Conservation (phyloP, 2,329 filamentous ascomycete genomes). For the Botrytis squamosa region DNA sequence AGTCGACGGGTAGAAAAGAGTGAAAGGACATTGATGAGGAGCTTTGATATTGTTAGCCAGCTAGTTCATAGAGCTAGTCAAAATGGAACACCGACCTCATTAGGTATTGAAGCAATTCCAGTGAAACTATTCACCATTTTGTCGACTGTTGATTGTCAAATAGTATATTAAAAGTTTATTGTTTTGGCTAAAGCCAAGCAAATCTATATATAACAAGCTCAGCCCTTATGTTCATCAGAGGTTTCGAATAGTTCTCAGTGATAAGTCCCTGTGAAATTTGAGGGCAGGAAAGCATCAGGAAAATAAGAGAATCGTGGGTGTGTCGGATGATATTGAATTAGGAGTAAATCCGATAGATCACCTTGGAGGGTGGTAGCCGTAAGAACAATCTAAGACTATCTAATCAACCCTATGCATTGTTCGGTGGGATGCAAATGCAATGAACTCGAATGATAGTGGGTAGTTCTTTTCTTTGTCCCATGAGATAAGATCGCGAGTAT, state of each 20-base stretch:
- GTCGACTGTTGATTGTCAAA: conserved; percentile 2
- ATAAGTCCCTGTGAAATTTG: not conserved
- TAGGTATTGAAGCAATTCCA: conserved; percentile 29
- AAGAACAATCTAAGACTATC: not conserved
- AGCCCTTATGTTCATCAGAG: not conserved
- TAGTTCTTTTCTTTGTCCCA: not conserved
- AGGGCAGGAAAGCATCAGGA: not conserved
- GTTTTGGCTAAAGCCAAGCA: not conserved
- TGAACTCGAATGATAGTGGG: no score
- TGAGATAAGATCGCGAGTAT: not conserved
- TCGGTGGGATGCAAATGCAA: not conserved
- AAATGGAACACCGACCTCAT: conserved; percentile 28
- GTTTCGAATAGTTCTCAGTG: not conserved
- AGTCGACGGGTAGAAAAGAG: conserved; percentile 51
- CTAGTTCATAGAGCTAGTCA: not conserved
- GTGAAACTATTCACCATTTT: conserved; percentile 25
- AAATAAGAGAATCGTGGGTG: not conserved
- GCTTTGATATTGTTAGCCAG: conserved; percentile 39
- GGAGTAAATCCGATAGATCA: not conserved
- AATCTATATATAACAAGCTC: not conserved
- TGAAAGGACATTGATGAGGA: conserved; percentile 52
- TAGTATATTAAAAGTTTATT: not conserved
- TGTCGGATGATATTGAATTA: conserved; percentile 7
- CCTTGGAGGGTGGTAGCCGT: no score
- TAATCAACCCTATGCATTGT: not conserved